phyloP scores from a whole-genome alignment of 75 land plant species.

The Selaginella tamariscina region DNA sequence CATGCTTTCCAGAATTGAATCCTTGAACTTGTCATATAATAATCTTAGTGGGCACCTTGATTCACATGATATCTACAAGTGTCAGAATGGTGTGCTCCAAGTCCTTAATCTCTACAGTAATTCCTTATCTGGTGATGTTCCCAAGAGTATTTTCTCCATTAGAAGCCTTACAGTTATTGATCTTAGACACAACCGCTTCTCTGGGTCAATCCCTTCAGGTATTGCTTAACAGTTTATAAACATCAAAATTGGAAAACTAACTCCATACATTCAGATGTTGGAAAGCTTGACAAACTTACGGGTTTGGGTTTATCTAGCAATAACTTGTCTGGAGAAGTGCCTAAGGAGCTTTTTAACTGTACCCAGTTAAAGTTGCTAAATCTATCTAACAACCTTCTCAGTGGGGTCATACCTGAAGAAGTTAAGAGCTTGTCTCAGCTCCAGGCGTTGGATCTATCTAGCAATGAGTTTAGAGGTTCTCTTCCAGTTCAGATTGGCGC shows the following conservation, averaged over 20 bases:
- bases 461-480: slow-evolving; percentile 34
- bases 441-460: slow-evolving; percentile 49
- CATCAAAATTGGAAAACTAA: no score
- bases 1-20: no score
- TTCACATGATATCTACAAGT: not conserved
- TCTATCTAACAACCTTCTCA: slow-evolving; percentile 44
- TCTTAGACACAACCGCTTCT: no score
- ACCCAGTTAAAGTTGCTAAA: slow-evolving; percentile 40
- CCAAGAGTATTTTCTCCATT: no score
- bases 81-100: not conserved
- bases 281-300: not conserved
- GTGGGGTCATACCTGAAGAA: slow-evolving; percentile 35
- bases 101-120: not conserved
- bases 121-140: not conserved
- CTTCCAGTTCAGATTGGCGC: slow-evolving; percentile 26
- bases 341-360: slow-evolving; percentile 31
- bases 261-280: not conserved
- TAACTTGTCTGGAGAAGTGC: slow-evolving; percentile 41
- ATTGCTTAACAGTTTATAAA: no score
- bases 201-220: no score
- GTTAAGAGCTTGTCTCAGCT: slow-evolving; percentile 36
- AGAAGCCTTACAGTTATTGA: no score
- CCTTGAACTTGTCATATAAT: slow-evolving; percentile 32
- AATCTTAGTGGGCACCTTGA: slow-evolving; percentile 27
- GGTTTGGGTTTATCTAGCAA: slow-evolving; percentile 38